A percentile compares a stretch with the other conserved stretches of the same genome.
Conservation (phyloP, 768 basidiomycete species). For the Podaxis mareebaensis region DNA sequence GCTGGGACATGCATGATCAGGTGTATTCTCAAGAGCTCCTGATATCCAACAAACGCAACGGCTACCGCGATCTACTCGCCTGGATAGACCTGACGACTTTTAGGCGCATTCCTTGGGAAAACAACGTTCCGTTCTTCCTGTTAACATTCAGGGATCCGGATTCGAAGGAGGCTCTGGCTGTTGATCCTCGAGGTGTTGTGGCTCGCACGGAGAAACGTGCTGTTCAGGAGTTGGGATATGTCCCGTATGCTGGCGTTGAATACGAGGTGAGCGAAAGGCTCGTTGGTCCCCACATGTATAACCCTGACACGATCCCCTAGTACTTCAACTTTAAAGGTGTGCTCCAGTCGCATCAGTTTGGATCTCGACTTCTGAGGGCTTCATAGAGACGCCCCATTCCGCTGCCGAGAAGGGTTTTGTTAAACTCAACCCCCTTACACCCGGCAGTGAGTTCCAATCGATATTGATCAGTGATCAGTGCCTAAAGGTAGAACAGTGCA, state of each 20-base stretch:
- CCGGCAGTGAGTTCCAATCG: constrained; percentile 72
- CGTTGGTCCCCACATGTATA: not conserved
- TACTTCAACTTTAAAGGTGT: constrained; percentile 91
- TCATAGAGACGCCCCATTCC: constrained; percentile 76
- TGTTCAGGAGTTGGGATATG: constrained; percentile 37
- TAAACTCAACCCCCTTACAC: constrained; percentile 76
- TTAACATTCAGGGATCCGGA: constrained; percentile 89
- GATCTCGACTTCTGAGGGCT: constrained; percentile 5
- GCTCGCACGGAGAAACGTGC: constrained; percentile 42
- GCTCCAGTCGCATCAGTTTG: not conserved
- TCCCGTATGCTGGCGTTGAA: constrained; percentile 86
- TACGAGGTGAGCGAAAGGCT: constrained; percentile 67
- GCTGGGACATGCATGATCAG: constrained; percentile 91
- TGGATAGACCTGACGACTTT: constrained; percentile 84
- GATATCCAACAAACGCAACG: constrained; percentile 90
- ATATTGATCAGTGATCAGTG: not conserved
- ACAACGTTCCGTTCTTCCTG: constrained; percentile 90
- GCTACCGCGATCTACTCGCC: constrained; percentile 88
- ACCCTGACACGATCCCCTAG: constrained; percentile 36
- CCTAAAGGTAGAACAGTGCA: constrained; percentile 64
- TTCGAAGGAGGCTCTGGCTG: constrained; percentile 71
- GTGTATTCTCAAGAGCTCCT: constrained; percentile 84
- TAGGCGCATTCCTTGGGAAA: constrained; percentile 90
- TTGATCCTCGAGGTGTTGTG: constrained; percentile 86
- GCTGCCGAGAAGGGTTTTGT: constrained; percentile 77